Evolutionary conservation across 495 filamentous ascomycete genomes (phyloP).

Genomic region (Friedmanniomyces simplex): DNA sequence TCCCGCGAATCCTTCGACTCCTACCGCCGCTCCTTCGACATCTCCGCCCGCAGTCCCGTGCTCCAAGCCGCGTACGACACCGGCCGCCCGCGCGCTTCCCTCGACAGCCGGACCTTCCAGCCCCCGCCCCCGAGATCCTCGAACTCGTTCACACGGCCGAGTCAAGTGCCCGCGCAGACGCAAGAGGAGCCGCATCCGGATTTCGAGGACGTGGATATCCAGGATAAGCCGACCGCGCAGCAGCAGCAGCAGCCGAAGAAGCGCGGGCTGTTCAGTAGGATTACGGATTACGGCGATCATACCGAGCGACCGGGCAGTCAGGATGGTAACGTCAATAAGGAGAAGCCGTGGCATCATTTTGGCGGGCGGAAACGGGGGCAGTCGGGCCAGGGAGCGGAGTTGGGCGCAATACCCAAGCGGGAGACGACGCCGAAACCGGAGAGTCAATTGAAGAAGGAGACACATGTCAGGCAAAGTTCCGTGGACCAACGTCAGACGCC

Average conservation of each 20-base stretch:
- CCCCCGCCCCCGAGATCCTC: slow-evolving; percentile 46
- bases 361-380: slow-evolving; percentile 25
- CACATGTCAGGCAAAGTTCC: background rate
- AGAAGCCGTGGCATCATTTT: slow-evolving; percentile 20
- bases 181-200: slow-evolving; percentile 18
- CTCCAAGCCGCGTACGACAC: slow-evolving; percentile 7
- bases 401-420: slow-evolving; percentile 24
- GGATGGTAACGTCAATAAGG: background rate
- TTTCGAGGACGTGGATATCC: slow-evolving; percentile 87
- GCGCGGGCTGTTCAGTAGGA: slow-evolving; percentile 73
- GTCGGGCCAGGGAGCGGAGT: slow-evolving; percentile 25
- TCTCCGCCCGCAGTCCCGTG: slow-evolving; percentile 8
- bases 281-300: slow-evolving; percentile 43
- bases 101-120: slow-evolving; percentile 10
- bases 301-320: slow-evolving; percentile 13
- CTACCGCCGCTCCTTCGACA: slow-evolving; percentile 77
- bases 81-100: slow-evolving; percentile 35
- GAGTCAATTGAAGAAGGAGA: slow-evolving; percentile 5
- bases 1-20: slow-evolving; percentile 97
- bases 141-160: slow-evolving; percentile 35
- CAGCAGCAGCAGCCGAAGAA: slow-evolving; percentile 46
- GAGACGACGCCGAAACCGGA: slow-evolving; percentile 13
- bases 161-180: slow-evolving; percentile 9
- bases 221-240: slow-evolving; percentile 55
- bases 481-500: background rate